A percentile compares a stretch with the other conserved stretches of the same genome.
Conservation (phyloP, 345 rosid species). For the Rhizophora mangle region DNA sequence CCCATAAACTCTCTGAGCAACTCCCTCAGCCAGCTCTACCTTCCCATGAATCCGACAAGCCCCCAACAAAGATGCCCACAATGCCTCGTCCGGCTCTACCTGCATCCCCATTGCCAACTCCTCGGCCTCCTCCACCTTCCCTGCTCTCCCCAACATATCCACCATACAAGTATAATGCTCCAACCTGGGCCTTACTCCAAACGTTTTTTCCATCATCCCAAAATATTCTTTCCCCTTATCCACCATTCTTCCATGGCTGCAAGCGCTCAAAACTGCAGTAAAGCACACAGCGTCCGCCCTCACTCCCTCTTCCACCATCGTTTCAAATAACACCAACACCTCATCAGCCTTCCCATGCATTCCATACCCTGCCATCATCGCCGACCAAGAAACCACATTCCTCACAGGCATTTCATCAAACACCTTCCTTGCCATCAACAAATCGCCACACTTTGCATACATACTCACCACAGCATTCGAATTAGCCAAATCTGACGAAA, state of each 20-base stretch:
- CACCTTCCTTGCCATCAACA: slow-evolving; percentile 27
- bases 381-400: slow-evolving; percentile 33
- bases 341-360: slow-evolving; percentile 26
- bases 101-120: slow-evolving; percentile 31
- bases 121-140: slow-evolving; percentile 35
- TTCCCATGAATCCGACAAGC: slow-evolving; percentile 20
- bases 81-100: slow-evolving; percentile 25
- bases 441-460: slow-evolving; percentile 35
- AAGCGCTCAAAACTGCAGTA: slow-evolving; percentile 28
- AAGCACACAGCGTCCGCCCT: slow-evolving; percentile 30
- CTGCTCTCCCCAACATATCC: slow-evolving; percentile 36
- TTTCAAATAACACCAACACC: slow-evolving; percentile 31
- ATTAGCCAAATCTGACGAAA: slow-evolving; percentile 25
- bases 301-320: slow-evolving; percentile 28
- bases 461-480: slow-evolving; percentile 28
- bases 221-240: slow-evolving; percentile 33
- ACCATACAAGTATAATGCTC: slow-evolving; percentile 42
- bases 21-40: slow-evolving; percentile 26
- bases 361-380: slow-evolving; percentile 30
- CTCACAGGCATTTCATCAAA: slow-evolving; percentile 33
- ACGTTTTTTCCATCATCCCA: slow-evolving; percentile 25
- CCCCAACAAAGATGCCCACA: slow-evolving; percentile 26
- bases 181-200: slow-evolving; percentile 32
- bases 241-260: slow-evolving; percentile 34
- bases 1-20: background rate